Conservation (phyloP, 176 grass and related monocot species). For the Avena sativa region DNA sequence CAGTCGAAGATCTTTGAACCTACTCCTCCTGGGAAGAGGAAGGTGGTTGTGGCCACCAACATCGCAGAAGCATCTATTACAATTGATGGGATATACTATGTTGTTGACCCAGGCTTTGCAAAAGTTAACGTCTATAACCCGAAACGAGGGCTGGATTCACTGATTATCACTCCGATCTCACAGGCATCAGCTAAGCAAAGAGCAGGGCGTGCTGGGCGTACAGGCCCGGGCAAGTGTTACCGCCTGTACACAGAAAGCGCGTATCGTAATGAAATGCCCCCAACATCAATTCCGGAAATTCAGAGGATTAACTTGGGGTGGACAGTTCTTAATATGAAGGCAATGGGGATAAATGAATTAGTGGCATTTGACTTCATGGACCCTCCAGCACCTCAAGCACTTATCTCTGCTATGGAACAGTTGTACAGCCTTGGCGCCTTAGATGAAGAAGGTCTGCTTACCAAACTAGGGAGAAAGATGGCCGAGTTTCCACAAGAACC, state of each 20-base stretch:
- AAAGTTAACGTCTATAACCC: constrained; percentile 73
- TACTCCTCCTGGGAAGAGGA: constrained; percentile 69
- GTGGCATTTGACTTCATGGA: constrained; percentile 73
- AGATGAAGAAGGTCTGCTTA: constrained; percentile 75
- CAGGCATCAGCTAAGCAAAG: constrained; percentile 77
- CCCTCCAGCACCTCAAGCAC: constrained; percentile 61
- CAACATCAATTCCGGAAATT: constrained; percentile 65
- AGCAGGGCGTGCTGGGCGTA: constrained; percentile 72
- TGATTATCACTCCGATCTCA: constrained; percentile 67
- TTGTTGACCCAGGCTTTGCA: constrained; percentile 69
- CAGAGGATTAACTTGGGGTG: constrained; percentile 64
- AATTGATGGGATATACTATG: constrained; percentile 54
- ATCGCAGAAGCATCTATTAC: constrained; percentile 70
- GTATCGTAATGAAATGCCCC: constrained; percentile 70
- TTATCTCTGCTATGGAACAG: constrained; percentile 67
- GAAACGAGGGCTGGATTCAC: constrained; percentile 67
- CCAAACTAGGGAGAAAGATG: constrained; percentile 69
- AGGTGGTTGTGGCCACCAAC: constrained; percentile 81
- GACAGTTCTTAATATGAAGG: constrained; percentile 72
- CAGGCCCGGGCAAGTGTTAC: constrained; percentile 63
- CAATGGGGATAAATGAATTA: constrained; percentile 74
- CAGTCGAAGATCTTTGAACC: constrained; percentile 56
- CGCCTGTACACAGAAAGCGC: constrained; percentile 77
- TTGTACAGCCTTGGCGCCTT: constrained; percentile 67
- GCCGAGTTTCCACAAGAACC: constrained; percentile 72